Conservation (phyloP, 2,329 filamentous ascomycete genomes). For the Penicillium verrucosum region DNA sequence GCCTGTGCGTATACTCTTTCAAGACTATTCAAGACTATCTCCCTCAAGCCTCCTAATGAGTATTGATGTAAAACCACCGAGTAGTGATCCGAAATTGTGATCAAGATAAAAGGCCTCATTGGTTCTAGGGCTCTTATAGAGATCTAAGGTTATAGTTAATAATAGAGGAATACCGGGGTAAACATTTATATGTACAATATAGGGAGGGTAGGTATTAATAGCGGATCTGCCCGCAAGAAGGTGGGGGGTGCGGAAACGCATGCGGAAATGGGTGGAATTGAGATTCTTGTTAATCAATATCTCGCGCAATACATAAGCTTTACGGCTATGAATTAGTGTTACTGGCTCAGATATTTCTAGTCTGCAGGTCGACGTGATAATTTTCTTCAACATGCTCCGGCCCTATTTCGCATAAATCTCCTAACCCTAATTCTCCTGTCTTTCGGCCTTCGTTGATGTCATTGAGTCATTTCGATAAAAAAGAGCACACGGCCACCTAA, state of each 20-base stretch:
- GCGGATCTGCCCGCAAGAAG: background rate
- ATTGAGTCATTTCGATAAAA: background rate
- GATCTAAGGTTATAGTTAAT: no score
- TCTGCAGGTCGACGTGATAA: background rate
- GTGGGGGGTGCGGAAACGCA: background rate
- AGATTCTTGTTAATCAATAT: background rate
- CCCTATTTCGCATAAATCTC: background rate
- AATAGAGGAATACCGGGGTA: no score
- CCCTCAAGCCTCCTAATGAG: no score
- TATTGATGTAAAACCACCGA: no score
- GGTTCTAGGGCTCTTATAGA: no score
- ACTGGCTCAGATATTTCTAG: background rate
- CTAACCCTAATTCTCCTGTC: background rate
- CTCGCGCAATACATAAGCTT: background rate
- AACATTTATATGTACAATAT: background rate
- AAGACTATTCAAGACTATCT: no score
- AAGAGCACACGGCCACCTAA: background rate
- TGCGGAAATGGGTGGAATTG: background rate
- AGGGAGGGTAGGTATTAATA: background rate
- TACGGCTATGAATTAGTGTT: background rate
- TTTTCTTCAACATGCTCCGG: background rate
- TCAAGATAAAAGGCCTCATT: no score
- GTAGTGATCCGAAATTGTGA: no score
- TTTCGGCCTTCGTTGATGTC: background rate
- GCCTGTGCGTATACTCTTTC: no score